These are phyloP conservation scores for Ogataea zsoltii DNA, from an alignment of 805 yeast species.

Conservation along the genomic window DNA sequence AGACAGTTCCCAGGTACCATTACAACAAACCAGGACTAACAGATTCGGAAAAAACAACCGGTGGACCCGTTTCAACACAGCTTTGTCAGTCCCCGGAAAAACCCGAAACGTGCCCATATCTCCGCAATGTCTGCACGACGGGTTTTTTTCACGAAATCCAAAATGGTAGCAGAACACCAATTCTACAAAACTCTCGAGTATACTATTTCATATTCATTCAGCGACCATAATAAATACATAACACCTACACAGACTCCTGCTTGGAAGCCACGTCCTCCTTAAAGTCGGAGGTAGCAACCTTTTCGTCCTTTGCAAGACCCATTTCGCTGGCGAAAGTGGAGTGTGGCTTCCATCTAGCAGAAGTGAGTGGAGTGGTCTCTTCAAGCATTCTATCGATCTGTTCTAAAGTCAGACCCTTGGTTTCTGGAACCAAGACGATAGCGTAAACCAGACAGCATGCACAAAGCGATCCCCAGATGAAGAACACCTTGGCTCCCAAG, in stretches of 20 bases:
- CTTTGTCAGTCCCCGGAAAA: too few relatives aligned
- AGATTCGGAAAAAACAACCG: too few relatives aligned
- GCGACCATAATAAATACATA: not conserved
- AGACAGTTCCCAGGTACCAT: too few relatives aligned
- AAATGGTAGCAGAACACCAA: too few relatives aligned
- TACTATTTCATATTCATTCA: too few relatives aligned
- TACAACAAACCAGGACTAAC: too few relatives aligned
- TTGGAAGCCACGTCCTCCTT: constrained; percentile 19
- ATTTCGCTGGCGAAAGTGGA: constrained; percentile 31
- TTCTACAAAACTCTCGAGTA: too few relatives aligned
- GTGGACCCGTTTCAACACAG: too few relatives aligned
- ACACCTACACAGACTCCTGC: constrained; percentile 1
- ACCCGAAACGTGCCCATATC: too few relatives aligned
- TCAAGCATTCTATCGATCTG: constrained; percentile 61
- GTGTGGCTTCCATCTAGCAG: constrained; percentile 38
- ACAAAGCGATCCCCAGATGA: constrained; percentile 64
- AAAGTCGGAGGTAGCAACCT: constrained; percentile 13
- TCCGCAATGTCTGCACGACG: too few relatives aligned
- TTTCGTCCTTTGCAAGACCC: constrained; percentile 28
- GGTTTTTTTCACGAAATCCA: too few relatives aligned
- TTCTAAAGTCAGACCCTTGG: constrained; percentile 79
- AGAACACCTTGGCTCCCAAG: constrained; percentile 64
- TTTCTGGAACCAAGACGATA: constrained; percentile 72
- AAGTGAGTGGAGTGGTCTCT: constrained; percentile 37
- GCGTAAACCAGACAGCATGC: constrained; percentile 58